phyloP scores from a whole-genome alignment of 331 rosid species.

The Erythrophleum ivorense region DNA sequence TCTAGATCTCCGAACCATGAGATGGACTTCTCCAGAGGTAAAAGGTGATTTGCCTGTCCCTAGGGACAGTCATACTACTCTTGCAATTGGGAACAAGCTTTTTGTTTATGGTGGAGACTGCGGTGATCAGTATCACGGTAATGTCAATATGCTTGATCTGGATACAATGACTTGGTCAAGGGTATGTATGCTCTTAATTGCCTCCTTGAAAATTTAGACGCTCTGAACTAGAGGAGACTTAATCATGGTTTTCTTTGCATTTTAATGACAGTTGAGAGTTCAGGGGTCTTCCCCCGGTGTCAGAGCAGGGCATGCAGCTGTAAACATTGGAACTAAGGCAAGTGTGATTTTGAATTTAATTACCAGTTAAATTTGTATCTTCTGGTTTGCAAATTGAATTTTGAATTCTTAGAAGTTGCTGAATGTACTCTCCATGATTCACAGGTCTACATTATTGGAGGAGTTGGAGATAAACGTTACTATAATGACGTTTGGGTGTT shows the following conservation, averaged over 20 bases:
- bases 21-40: conserved; percentile 72
- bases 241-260: conserved; percentile 22
- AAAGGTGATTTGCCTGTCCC: conserved; percentile 85
- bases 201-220: background rate
- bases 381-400: background rate
- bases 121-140: conserved; percentile 87
- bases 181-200: conserved; percentile 45
- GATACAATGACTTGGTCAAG: conserved; percentile 85
- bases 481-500: conserved; percentile 88
- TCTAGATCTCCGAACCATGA: conserved; percentile 75
- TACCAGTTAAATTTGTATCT: background rate
- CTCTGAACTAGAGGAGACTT: conserved; percentile 8
- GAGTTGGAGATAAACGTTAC: conserved; percentile 90
- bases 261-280: conserved; percentile 66
- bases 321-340: conserved; percentile 79
- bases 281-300: conserved; percentile 91
- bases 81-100: conserved; percentile 77
- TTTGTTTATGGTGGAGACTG: conserved; percentile 92
- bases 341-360: conserved; percentile 27
- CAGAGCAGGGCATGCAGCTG: conserved; percentile 94
- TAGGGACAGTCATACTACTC: conserved; percentile 84
- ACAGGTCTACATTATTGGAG: conserved; percentile 88
- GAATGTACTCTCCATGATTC: conserved; percentile 23
- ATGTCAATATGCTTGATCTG: conserved; percentile 79
- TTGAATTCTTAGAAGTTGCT: background rate